These are phyloP conservation scores for Annulohypoxylon truncatum DNA, from an alignment of 2,329 filamentous ascomycete genomes.

Conservation along the genomic window DNA sequence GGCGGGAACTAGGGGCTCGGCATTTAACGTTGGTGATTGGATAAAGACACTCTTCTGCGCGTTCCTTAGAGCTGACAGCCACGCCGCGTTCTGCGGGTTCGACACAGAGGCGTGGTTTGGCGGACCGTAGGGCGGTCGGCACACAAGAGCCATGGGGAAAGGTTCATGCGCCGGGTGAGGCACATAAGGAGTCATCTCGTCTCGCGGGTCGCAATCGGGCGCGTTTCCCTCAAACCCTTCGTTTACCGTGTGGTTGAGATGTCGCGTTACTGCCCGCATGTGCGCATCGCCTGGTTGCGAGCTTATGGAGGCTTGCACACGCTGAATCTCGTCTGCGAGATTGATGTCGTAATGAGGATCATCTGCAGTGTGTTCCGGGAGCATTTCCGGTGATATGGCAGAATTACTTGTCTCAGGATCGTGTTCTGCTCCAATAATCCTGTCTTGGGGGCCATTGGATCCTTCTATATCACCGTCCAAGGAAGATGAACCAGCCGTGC, in stretches of 20 bases:
- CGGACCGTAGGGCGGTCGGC: constrained; percentile 73
- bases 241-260: constrained; percentile 73
- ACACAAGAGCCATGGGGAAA: constrained; percentile 78
- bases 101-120: constrained; percentile 69
- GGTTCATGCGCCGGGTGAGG: constrained; percentile 63
- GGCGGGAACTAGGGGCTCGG: constrained; percentile 72
- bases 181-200: constrained; percentile 76
- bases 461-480: neutral
- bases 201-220: constrained; percentile 62
- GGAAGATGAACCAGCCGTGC: neutral
- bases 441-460: neutral
- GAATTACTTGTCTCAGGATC: neutral
- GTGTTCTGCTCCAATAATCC: neutral
- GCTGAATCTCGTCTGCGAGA: constrained; percentile 69
- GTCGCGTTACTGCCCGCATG: constrained; percentile 69
- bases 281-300: constrained; percentile 62
- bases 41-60: constrained; percentile 76
- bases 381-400: constrained; percentile 20
- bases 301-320: constrained; percentile 69
- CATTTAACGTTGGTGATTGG: constrained; percentile 82
- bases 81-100: constrained; percentile 81
- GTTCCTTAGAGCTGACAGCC: constrained; percentile 75
- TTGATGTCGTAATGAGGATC: constrained; percentile 73
- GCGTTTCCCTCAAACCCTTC: constrained; percentile 62
- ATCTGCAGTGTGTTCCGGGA: constrained; percentile 68